Evolutionary conservation across 139 green algal genomes (phyloP), one percentile per base, ranked within the genome.

Genomic region (Ulvella scutata): DNA sequence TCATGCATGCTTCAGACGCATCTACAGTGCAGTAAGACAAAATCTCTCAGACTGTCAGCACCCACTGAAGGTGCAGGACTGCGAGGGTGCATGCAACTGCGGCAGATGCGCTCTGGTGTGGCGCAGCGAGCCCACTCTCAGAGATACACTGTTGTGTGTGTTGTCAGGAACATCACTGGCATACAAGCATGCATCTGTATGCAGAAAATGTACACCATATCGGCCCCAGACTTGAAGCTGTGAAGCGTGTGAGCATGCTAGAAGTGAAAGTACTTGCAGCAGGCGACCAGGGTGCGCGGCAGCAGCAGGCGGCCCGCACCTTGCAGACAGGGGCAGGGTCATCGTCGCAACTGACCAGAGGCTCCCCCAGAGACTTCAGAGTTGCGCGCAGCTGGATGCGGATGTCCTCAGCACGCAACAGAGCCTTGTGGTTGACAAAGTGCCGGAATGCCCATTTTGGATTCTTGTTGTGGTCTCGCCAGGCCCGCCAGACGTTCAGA

Each of bases 401-500:
- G 44, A 91, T 88, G 76, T 92, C 88, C 7, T 79, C 82, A 4
- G 87, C 91, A 0, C 89, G 85, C 74, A 90, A 80, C 79, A 97
- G 76, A 28, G 79, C 80, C 43, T 87, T 80, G 43, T 92, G 87
- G 76, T 87, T 90, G 3, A 97, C 61, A 38, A 81, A 86, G 79
- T 94, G 62, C 37, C 73, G 43, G 38, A 76, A 74, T 3, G 78
- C 67, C 82, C 84, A 88, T 23, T 75, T 62, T 13, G 62, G 51
- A 9, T 75, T 84, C 38, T 78, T 73, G 7, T 79, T 79, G 38
- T 78, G 77, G 21, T 88, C 82, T 29, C 89, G 72, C 89, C 90
- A 97, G 2, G 83, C 92, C n/a, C 83, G 74, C 84, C 91, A 90
- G 17, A 93, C 82, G 51, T 94, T 94, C 72, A 94, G 82, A 51